Evolutionary conservation across 1,284 basidiomycete species (phyloP), one percentile per base, ranked within the genome.

Genomic region (Puccinia brachypodii): DNA sequence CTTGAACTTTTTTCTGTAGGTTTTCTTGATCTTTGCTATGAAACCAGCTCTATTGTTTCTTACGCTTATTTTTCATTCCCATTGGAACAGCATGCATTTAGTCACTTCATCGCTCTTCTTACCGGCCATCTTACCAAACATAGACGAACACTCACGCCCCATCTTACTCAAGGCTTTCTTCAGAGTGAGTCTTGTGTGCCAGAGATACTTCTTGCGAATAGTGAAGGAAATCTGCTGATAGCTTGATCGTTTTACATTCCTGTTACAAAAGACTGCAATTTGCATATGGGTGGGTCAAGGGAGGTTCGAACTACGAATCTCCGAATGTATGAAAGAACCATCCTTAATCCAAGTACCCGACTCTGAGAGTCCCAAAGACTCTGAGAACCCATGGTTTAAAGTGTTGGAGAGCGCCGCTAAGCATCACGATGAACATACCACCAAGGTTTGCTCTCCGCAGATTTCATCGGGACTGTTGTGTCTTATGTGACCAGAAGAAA

Each of bases 41-140:
- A 31, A 33, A 76, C 42, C 33, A 60, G 13, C 19, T 40, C 22
- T 28, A 44, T 36, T 25, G 44, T 25, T 33, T 11, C 7, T 25
- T 6, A n/a, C 44, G n/a, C 7, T 25, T 6, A n/a, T 42, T n/a
- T 47, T 72, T 40, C 8, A 42, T 36, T 40, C 3, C 50, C 40
- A 71, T 31, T 28, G 31, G 25, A 9, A 44, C 40, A 80, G 78
- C 2, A 62, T 80, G 68, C 78, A 80, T 73, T 47, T 69, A 31
- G 78, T 80, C 56, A 80, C 78, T 36, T 72, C 78, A 33, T 80
- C 56, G 38, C 68, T 80, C n/a, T 80, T 73, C 68, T 53, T 80
- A n/a, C 78, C 78, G 58, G 58, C 58, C 22, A 80, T 73, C 22
- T 60, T 80, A n/a, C 69, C 56, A 16, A 9, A 19, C 38, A 13